Conservation (phyloP, 2,329 filamentous ascomycete genomes). For the Sporothrix brasiliensis region DNA sequence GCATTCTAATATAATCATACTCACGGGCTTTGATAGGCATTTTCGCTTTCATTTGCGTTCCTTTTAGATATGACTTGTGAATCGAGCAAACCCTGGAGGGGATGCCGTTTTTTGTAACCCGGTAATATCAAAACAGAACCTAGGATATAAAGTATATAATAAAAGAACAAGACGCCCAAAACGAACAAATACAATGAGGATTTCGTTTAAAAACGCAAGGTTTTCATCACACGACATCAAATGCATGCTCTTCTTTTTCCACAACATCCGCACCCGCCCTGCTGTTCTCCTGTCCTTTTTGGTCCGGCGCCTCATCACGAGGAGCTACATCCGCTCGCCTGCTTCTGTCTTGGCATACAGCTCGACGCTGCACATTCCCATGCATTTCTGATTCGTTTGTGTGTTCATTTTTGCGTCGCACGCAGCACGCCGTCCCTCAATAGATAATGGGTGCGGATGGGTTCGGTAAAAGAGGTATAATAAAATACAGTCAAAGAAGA, state of each 20-base stretch:
- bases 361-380: neutral
- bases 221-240: neutral
- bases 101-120: neutral
- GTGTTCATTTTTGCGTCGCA: neutral
- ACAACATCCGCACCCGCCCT: neutral
- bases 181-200: neutral
- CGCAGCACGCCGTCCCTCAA: neutral
- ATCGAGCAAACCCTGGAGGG: neutral
- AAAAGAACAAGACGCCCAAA: neutral
- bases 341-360: neutral
- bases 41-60: neutral
- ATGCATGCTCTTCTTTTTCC: neutral
- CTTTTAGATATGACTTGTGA: neutral
- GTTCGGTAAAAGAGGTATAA: neutral
- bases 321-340: neutral
- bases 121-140: neutral
- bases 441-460: neutral
- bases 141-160: constrained; percentile 17
- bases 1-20: constrained; percentile 20
- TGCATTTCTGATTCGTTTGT: neutral
- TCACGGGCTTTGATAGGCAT: neutral
- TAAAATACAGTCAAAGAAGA: constrained; percentile 19
- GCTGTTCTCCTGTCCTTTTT: neutral
- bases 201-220: constrained; percentile 2
- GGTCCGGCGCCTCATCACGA: neutral